Percentiles rank a stretch among this genome's conserved stretches.
These are phyloP conservation scores for Ophiobolus disseminans DNA, from an alignment of 2,329 filamentous ascomycete genomes.

Conservation along the genomic window DNA sequence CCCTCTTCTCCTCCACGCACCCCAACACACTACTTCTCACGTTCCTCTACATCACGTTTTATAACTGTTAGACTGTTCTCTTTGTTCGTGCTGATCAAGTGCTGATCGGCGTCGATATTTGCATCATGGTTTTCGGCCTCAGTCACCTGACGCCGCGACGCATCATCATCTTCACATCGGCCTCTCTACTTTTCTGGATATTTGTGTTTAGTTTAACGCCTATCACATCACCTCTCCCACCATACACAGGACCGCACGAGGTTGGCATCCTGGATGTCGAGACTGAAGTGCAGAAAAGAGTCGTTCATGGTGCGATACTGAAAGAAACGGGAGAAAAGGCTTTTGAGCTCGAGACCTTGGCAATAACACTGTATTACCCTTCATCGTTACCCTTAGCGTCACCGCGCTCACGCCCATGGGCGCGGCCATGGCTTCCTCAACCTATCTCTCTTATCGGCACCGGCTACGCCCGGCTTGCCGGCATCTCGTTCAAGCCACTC, in stretches of 20 bases:
- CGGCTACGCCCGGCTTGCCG: constrained; percentile 54
- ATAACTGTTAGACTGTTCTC: no score
- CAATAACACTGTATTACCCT: constrained; percentile 57
- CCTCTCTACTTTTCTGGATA: constrained; percentile 41
- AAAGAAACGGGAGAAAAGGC: constrained; percentile 50
- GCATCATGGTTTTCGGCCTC: constrained; percentile 31
- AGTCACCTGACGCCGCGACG: constrained; percentile 32
- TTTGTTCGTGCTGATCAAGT: constrained; percentile 4
- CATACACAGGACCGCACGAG: constrained; percentile 52
- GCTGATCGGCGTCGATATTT: background rate
- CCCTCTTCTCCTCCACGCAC: no score
- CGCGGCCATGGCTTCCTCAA: constrained; percentile 54
- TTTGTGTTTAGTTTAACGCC: constrained; percentile 51
- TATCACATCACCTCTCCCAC: constrained; percentile 51
- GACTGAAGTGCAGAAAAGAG: constrained; percentile 44
- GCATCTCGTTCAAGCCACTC: constrained; percentile 44
- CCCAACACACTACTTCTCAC: no score
- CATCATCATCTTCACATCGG: constrained; percentile 35
- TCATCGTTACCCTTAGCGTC: constrained; percentile 34
- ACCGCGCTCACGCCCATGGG: constrained; percentile 35
- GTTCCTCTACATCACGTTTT: no score
- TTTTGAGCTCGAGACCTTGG: constrained; percentile 54
- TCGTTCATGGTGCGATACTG: constrained; percentile 47
- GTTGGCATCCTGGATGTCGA: constrained; percentile 56
- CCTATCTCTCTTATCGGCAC: constrained; percentile 53